Evolutionary conservation across 306 rosid species (phyloP), one percentile per base, ranked within the genome.

Genomic region (Adenanthera pavonina): DNA sequence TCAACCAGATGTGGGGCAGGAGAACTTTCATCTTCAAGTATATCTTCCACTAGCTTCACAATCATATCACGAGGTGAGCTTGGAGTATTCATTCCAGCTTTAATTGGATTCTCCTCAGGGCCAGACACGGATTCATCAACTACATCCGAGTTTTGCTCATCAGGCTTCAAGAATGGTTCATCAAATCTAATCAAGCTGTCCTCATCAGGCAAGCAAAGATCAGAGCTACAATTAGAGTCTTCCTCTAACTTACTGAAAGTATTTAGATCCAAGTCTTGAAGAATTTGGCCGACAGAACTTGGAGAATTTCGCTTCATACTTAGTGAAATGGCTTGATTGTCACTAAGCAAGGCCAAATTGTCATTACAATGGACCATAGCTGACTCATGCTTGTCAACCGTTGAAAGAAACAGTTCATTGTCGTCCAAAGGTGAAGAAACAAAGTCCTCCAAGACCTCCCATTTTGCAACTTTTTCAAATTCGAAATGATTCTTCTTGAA

Each of bases 181-280:
- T 90, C 92, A 81, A 80, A 88, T 79, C 66, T 76, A 78, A 78
- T 84, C 57, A 91, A 82, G 73, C 91, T 91, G 54, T 91, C 92
- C 83, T 89, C 94, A 54, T 89, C 92, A 56, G 92, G 94, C 81
- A 83, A 83, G 68, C 72, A 48, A 80, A 85, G 48, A 72, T 84
- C 87, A 60, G 30, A 41, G 84, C 67, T 43, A 52, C 75, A 65
- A 57, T 46, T 60, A 36, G 87, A 81, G 47, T 51, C 11, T 62
- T 80, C 85, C 51, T 87, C 77, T 10, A 65, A 54, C 15, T 69
- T 72, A 36, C 73, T 69, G 73, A n/a, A 74, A 77, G 75, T 72
- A 40, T 83, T 78, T 64, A 41, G 48, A 62, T 83, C 81, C 66
- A 66, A 69, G 51, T 81, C 85, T 46, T 38, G 56, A 11, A 76